These are phyloP conservation scores for Melampsora medusae DNA, from an alignment of 1,284 basidiomycete species.

Conservation along the genomic window DNA sequence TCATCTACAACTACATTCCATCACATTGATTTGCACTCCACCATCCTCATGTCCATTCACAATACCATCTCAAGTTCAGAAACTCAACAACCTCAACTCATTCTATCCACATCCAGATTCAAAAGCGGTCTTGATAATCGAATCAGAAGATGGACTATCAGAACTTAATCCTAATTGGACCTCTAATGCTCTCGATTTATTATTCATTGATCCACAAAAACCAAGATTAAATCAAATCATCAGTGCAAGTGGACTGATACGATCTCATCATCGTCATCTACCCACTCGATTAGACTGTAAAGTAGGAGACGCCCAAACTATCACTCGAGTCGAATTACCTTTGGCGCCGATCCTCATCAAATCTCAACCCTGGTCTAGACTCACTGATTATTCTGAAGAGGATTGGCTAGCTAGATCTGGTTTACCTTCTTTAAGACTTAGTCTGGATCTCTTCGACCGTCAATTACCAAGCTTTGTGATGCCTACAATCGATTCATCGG, in stretches of 20 bases:
- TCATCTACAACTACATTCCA: not conserved
- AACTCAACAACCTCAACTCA: slow-evolving; percentile 1
- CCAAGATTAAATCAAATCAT: not conserved
- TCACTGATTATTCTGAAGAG: not conserved
- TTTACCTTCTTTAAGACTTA: not conserved
- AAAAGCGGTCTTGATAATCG: not conserved
- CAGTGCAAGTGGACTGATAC: not conserved
- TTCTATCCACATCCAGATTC: slow-evolving; percentile 2
- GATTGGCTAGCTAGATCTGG: not conserved
- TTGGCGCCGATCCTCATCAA: not conserved
- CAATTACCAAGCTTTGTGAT: not conserved
- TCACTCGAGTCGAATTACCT: not conserved
- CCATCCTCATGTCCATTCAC: not conserved
- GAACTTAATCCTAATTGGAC: not conserved
- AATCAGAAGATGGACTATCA: not conserved
- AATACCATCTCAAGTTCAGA: not conserved
- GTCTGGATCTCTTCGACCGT: not conserved
- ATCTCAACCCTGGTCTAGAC: not conserved
- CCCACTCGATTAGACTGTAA: not conserved
- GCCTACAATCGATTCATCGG: not conserved
- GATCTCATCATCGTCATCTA: slow-evolving; percentile 5
- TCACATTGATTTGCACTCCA: not conserved
- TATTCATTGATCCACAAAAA: not conserved
- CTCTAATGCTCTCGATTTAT: not conserved
- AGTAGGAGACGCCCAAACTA: not conserved